These are phyloP conservation scores for Fusarium chaquense DNA, from an alignment of 2,329 filamentous ascomycete genomes.

Conservation along the genomic window DNA sequence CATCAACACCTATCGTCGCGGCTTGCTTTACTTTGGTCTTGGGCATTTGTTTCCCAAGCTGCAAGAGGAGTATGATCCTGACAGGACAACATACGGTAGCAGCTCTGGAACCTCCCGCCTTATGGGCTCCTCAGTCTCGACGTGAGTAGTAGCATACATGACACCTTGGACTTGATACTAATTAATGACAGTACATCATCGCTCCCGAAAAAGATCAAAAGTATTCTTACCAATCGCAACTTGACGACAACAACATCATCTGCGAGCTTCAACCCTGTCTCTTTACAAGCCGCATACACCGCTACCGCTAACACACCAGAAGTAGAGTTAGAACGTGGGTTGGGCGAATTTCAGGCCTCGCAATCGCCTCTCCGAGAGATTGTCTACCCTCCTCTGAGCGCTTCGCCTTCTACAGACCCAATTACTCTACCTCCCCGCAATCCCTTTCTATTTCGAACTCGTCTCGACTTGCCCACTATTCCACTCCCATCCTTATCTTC, in stretches of 20 bases:
- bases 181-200: slow-evolving; percentile 19
- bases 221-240: slow-evolving; percentile 38
- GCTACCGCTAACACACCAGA: slow-evolving; percentile 11
- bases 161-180: neutral
- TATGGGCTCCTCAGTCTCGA: slow-evolving; percentile 35
- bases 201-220: slow-evolving; percentile 39
- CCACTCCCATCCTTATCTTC: slow-evolving; percentile 40
- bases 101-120: slow-evolving; percentile 41
- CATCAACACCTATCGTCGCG: slow-evolving; percentile 60
- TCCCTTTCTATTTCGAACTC: slow-evolving; percentile 54
- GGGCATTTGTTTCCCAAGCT: slow-evolving; percentile 59
- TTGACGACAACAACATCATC: slow-evolving; percentile 37
- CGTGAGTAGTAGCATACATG: slow-evolving; percentile 30
- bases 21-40: slow-evolving; percentile 57
- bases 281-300: slow-evolving; percentile 3
- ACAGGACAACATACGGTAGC: slow-evolving; percentile 42
- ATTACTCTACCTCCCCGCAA: slow-evolving; percentile 43
- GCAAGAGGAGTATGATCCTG: slow-evolving; percentile 55
- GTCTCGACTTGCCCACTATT: slow-evolving; percentile 43
- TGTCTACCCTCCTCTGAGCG: slow-evolving; percentile 7
- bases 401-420: slow-evolving; percentile 7
- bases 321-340: slow-evolving; percentile 22
- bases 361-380: neutral
- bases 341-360: neutral
- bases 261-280: slow-evolving; percentile 10